Evolutionary conservation across 495 filamentous ascomycete species (phyloP).

Genomic region (Xylaria castorea): DNA sequence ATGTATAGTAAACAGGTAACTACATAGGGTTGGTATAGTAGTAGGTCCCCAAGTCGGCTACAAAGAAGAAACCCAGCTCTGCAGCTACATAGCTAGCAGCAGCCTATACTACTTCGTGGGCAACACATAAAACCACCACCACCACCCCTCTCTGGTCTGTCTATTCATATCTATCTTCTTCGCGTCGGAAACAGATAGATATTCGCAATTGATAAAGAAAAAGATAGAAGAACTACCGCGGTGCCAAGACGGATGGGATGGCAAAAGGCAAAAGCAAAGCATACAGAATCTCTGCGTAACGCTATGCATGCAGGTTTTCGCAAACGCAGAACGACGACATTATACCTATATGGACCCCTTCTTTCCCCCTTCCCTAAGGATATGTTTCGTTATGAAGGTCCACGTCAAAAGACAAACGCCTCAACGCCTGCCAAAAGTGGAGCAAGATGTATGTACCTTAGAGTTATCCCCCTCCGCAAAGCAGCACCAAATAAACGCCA

Average conservation of each 20-base stretch:
- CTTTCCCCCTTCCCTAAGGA: neutral
- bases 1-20: neutral
- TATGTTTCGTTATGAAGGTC: neutral
- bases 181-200: neutral
- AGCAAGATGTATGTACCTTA: neutral
- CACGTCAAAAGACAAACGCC: constrained; percentile 3
- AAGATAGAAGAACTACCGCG: neutral
- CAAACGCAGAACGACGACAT: neutral
- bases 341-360: neutral
- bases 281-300: neutral
- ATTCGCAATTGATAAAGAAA: neutral
- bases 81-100: neutral
- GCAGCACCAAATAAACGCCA: neutral
- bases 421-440: constrained; percentile 4
- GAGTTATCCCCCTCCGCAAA: neutral
- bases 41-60: neutral
- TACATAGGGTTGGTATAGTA: neutral
- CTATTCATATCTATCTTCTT: neutral
- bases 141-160: neutral
- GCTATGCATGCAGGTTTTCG: constrained; percentile 13
- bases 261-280: neutral
- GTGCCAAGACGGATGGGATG: neutral
- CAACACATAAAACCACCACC: neutral
- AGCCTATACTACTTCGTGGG: neutral
- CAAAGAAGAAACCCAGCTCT: neutral